Evolutionary conservation across 2,329 filamentous ascomycete genomes (phyloP), one percentile per base, ranked within the genome.

Genomic region (Graphilbum fragrans): DNA sequence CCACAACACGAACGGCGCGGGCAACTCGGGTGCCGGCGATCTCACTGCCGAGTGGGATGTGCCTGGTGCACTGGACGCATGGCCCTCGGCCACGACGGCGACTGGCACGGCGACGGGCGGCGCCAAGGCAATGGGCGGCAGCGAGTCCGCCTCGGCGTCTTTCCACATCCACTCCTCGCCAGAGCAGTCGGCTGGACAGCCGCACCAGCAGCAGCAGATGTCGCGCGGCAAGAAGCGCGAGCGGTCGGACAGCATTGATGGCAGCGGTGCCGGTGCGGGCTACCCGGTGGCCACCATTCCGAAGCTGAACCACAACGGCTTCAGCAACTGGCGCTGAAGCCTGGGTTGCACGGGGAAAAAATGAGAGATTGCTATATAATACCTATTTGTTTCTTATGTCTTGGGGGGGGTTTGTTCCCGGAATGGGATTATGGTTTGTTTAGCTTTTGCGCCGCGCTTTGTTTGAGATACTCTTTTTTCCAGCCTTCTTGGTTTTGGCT

Each of bases 201-300:
- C 12, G 14, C 23, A 18, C 9, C 33, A n/a, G 22, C 41, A 35
- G 35, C 38, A 31, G 34, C 39, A 36, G 16, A 17, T 37, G 21
- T 12, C 9, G 11, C 48, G 45, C 16, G 49, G 53, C 11, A 57
- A 53, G 46, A 61, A 59, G 52, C 52, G 58, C 14, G 50, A 52
- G 32, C 56, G 58, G 36, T 50, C 52, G 7, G 57, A 60, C 38
- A 58, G 55, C 46, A 42, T 52, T 2, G 58, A 53, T 12, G 52
- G 46, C 9, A 17, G 19, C n/a, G n/a, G n/a, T n/a, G 35, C 29
- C 37, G 17, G 5, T n/a, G 47, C 39, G 9, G 45, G 47, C 14
- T 52, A 51, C 38, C 49, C 48, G 6, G 46, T 47, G 36, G 22
- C 39, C 16, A 25, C 44, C 31, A 51, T 49, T 44, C 47, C 41